A percentile compares a stretch with the other conserved stretches of the same genome.
These are phyloP conservation scores for Conoideocrella luteorostrata DNA, from an alignment of 2,329 filamentous ascomycete species.

Conservation along the genomic window DNA sequence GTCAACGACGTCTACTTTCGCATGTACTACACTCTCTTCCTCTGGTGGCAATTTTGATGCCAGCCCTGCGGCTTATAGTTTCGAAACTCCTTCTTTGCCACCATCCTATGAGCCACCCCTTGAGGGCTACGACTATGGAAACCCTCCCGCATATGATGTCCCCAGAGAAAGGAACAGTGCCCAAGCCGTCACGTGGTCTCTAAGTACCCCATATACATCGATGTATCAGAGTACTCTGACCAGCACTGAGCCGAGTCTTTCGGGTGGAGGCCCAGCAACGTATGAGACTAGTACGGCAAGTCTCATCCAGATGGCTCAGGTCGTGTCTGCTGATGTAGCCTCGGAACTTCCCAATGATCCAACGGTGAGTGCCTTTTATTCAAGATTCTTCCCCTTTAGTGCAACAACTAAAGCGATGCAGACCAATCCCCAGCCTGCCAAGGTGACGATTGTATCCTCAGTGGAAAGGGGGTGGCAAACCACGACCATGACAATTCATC, in stretches of 20 bases:
- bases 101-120: conserved; percentile 10
- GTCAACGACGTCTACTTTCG: not conserved
- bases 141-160: conserved; percentile 4
- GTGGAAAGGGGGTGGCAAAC: conserved; percentile 15
- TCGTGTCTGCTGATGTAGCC: not conserved
- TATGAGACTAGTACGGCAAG: conserved; percentile 2
- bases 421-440: not conserved
- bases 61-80: conserved; percentile 5
- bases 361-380: not conserved
- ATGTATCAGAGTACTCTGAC: not conserved
- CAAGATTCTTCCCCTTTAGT: not conserved
- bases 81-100: conserved; percentile 2
- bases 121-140: conserved; percentile 10
- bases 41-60: not conserved
- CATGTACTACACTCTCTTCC: not conserved
- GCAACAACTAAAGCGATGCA: not conserved
- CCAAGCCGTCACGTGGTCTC: not conserved
- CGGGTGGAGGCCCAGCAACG: not conserved
- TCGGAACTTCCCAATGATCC: not conserved
- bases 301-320: conserved; percentile 1
- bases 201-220: not conserved
- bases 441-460: conserved; percentile 20
- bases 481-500: conserved; percentile 10
- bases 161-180: not conserved
- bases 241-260: not conserved